A percentile compares a stretch with the other conserved stretches of the same genome.
These are phyloP conservation scores for Aaosphaeria arxii DNA, from an alignment of 2,329 filamentous ascomycete genomes.

Conservation along the genomic window DNA sequence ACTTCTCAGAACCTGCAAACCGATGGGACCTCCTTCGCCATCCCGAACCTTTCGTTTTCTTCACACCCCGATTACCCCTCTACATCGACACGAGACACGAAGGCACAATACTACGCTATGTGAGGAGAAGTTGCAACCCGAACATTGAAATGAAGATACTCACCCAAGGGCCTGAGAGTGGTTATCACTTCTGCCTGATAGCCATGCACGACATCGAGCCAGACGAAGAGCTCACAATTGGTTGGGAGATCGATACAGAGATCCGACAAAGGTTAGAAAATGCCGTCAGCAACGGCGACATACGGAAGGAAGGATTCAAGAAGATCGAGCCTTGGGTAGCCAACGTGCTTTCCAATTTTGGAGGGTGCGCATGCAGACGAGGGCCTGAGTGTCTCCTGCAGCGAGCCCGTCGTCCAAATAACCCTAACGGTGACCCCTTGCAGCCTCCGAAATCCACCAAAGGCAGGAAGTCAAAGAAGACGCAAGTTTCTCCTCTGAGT, in stretches of 20 bases:
- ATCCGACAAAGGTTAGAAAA: constrained; percentile 57
- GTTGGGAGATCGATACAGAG: constrained; percentile 53
- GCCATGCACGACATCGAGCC: constrained; percentile 75
- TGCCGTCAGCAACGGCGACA: constrained; percentile 61
- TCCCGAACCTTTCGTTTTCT: constrained; percentile 54
- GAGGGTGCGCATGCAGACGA: constrained; percentile 67
- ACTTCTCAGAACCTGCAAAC: constrained; percentile 44
- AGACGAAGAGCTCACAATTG: constrained; percentile 66
- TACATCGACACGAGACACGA: constrained; percentile 90
- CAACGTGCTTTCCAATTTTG: constrained; percentile 71
- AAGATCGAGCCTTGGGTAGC: constrained; percentile 65
- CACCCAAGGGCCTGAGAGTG: constrained; percentile 62
- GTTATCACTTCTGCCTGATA: constrained; percentile 90
- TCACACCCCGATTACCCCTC: constrained; percentile 82
- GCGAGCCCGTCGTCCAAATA: constrained; percentile 30
- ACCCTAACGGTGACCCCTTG: constrained; percentile 18
- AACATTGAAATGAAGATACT: constrained; percentile 88
- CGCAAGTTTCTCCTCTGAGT: constrained; percentile 53
- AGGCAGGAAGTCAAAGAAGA: constrained; percentile 48
- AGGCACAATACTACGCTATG: constrained; percentile 81
- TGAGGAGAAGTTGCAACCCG: constrained; percentile 86
- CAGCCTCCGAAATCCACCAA: constrained; percentile 39
- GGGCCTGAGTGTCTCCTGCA: constrained; percentile 36
- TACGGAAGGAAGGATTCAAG: constrained; percentile 55
- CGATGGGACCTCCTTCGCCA: constrained; percentile 48